Evolutionary conservation across 441 rosid genomes (phyloP), one percentile per base, ranked within the genome.

Genomic region (Brassica hybrid): DNA sequence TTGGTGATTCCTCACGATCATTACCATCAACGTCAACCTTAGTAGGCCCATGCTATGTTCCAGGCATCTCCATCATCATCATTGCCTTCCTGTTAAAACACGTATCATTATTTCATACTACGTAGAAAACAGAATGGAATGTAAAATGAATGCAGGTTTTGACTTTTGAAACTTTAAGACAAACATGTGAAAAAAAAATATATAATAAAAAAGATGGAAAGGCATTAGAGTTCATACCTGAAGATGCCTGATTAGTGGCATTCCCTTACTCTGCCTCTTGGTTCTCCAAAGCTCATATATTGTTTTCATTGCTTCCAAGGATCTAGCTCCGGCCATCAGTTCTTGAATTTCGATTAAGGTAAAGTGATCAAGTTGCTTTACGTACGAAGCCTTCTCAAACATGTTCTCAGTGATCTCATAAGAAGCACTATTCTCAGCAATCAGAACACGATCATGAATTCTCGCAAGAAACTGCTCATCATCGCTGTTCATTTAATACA

Each of bases 401-500:
- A 84, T 52, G 70, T 86, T 91, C 52, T 85, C 89, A 36, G 85
- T 88, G 66, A 89, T 77, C 71, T 84, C 86, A 74, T 67, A 69
- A 1, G 82, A 81, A 68, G 68, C 76, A 74, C 77, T 36, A 64
- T 67, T 79, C 63, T 79, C 83, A 82, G 81, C 74, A 21, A 83
- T 76, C 84, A 13, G 86, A 82, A 73, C 88, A 80, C 72, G 23
- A 27, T 72, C 83, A 25, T 13, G 64, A 69, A 83, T 83, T 81
- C 82, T 83, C 45, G 76, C 69, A 65, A 91, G 66, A 89, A 87
- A 93, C 84, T 77, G 83, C 74, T 95, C 99, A 72, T 95, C 99
- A 65, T 93, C 98, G 73, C 93, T 93, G 83, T 95, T 98, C 90
- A 95, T 88, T 85, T 95, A 97, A 85, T 95, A 95, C 41, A 93